Conservation (phyloP, 208 protist species). For the Trichomonas vaginalis region DNA sequence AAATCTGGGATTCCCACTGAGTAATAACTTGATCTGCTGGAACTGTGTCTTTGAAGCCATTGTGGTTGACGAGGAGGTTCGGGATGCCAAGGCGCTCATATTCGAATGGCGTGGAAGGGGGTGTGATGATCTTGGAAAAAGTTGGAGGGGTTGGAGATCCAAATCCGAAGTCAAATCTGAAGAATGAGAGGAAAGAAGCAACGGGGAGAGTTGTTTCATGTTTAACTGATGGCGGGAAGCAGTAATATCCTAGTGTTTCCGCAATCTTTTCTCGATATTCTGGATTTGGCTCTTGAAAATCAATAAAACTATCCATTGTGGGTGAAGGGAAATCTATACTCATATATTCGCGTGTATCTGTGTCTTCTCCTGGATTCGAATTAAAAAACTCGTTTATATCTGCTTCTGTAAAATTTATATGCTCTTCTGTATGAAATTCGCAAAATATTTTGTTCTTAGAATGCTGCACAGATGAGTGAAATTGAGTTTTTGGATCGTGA, state of each 20-base stretch:
- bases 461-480: background rate
- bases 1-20: background rate
- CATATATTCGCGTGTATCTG: background rate
- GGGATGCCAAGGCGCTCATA: background rate
- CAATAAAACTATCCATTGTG: background rate
- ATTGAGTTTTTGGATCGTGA: too few species aligned
- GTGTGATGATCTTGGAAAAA: background rate
- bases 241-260: background rate
- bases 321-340: background rate
- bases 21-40: background rate
- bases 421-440: background rate
- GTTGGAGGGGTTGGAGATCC: background rate
- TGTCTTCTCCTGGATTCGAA: background rate
- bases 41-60: background rate
- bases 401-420: background rate
- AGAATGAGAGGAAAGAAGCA: background rate
- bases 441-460: background rate
- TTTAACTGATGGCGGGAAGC: background rate
- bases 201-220: too few species aligned
- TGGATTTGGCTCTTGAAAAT: background rate
- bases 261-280: background rate
- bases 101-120: background rate
- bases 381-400: background rate
- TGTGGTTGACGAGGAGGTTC: background rate
- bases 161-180: slow-evolving; percentile 5